These are phyloP conservation scores for Nothophaeocryptopus gaeumannii DNA, from an alignment of 2,329 filamentous ascomycete genomes.

Conservation along the genomic window DNA sequence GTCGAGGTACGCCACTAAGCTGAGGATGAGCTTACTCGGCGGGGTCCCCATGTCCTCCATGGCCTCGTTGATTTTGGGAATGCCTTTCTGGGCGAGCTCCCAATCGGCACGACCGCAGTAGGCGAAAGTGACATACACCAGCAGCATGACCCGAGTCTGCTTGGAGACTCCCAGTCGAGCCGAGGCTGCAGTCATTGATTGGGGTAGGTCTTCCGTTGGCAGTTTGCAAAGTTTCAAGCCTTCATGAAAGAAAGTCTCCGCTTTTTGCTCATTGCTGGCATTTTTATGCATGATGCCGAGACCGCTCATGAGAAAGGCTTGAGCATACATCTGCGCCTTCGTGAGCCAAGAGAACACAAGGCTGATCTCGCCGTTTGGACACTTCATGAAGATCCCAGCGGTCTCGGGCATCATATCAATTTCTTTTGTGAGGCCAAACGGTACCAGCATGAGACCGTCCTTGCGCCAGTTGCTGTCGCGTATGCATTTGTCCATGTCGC, in stretches of 20 bases:
- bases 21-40: constrained; percentile 14
- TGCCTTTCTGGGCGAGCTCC: constrained; percentile 42
- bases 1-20: constrained; percentile 60
- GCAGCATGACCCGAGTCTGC: constrained; percentile 65
- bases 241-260: constrained; percentile 56
- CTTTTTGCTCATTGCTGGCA: constrained; percentile 51
- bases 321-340: constrained; percentile 57
- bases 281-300: constrained; percentile 56
- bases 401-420: constrained; percentile 40
- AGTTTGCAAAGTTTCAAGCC: constrained; percentile 48
- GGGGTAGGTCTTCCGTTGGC: constrained; percentile 9
- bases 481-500: constrained; percentile 56
- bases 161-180: constrained; percentile 60
- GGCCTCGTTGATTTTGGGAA: constrained; percentile 52
- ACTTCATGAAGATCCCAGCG: constrained; percentile 44
- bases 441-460: constrained; percentile 41
- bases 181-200: constrained; percentile 36
- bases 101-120: constrained; percentile 70
- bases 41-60: constrained; percentile 11
- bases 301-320: constrained; percentile 59
- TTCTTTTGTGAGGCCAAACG: constrained; percentile 37
- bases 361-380: constrained; percentile 37
- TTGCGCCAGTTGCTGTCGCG: constrained; percentile 27
- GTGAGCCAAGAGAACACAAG: constrained; percentile 61
- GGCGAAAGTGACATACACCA: constrained; percentile 65